Conservation (phyloP, 805 yeast genomes). For the Candida quercuum region DNA sequence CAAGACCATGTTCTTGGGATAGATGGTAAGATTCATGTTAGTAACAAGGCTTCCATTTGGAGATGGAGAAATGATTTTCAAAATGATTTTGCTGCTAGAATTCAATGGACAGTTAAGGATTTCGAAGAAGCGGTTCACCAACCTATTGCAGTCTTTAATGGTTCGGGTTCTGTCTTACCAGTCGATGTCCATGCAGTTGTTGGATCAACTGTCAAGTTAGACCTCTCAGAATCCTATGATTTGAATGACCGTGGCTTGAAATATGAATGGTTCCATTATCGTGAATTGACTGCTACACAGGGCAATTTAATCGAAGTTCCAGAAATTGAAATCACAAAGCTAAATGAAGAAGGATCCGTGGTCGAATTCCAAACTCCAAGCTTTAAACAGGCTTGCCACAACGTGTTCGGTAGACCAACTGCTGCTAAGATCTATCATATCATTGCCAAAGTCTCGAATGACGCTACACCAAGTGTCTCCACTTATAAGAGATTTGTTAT, state of each 20-base stretch:
- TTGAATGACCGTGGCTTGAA: constrained; percentile 13
- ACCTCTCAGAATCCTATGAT: constrained; percentile 24
- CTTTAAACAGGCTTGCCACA: constrained; percentile 9
- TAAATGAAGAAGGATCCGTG: constrained; percentile 9
- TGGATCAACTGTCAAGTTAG: constrained; percentile 15
- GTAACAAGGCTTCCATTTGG: constrained; percentile 28
- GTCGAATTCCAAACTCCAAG: constrained; percentile 15
- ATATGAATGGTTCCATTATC: constrained; percentile 26
- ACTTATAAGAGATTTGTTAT: not conserved
- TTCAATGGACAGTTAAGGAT: constrained; percentile 28
- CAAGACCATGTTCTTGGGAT: constrained; percentile 21
- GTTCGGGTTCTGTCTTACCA: constrained; percentile 19
- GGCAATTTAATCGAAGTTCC: constrained; percentile 20
- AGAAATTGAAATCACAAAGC: constrained; percentile 8
- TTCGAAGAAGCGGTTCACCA: constrained; percentile 22
- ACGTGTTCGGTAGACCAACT: constrained; percentile 6
- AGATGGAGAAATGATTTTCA: constrained; percentile 30
- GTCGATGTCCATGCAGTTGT: constrained; percentile 9
- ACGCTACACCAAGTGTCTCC: not conserved
- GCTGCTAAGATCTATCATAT: constrained; percentile 20
- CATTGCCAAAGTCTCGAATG: constrained; percentile 16
- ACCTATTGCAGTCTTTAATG: constrained; percentile 24
- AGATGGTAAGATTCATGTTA: constrained; percentile 13
- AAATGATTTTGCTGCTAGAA: constrained; percentile 26
- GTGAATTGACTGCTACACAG: constrained; percentile 18